phyloP scores from a whole-genome alignment of 1,139 yeast species.

The Casaregolazyma suthepensis region DNA sequence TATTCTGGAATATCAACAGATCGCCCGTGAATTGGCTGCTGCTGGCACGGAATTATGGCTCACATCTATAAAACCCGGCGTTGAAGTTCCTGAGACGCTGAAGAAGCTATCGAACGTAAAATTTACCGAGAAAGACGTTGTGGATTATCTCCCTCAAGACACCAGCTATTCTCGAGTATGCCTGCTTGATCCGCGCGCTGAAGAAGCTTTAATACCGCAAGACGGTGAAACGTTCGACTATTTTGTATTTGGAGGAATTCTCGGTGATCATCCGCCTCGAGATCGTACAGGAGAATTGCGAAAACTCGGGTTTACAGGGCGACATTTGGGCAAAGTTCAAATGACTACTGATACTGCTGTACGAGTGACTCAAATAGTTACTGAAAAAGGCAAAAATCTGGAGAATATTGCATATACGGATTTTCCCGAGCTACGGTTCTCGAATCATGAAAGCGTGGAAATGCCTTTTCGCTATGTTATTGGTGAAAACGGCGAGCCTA shows the following conservation, averaged over 20 bases:
- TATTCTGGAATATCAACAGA: constrained; percentile 74
- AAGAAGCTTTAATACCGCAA: constrained; percentile 60
- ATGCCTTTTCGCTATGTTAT: constrained; percentile 94
- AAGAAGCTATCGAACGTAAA: constrained; percentile 55
- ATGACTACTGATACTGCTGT: constrained; percentile 98
- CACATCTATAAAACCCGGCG: constrained; percentile 64
- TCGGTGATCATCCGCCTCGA: constrained; percentile 95
- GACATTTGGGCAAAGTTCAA: constrained; percentile 79
- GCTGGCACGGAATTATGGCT: constrained; percentile 54
- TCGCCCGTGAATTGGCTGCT: constrained; percentile 73
- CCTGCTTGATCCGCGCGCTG: constrained; percentile 83
- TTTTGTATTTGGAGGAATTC: constrained; percentile 92
- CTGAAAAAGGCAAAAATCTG: constrained; percentile 50
- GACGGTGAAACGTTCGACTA: constrained; percentile 67
- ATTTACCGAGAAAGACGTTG: constrained; percentile 76
- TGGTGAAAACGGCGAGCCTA: constrained; percentile 57
- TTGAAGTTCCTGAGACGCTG: constrained; percentile 53
- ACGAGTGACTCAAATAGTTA: constrained; percentile 75
- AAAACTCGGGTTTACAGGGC: constrained; percentile 74
- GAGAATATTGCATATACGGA: constrained; percentile 78
- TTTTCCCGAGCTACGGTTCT: constrained; percentile 88
- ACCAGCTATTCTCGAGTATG: constrained; percentile 58
- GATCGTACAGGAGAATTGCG: constrained; percentile 91
- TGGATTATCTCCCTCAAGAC: constrained; percentile 36
- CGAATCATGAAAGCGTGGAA: constrained; percentile 84